A percentile compares a stretch with the other conserved stretches of the same genome.
These are phyloP conservation scores for Coemansia umbellata DNA, from an alignment of 192 early-diverging fungal species.

Conservation along the genomic window DNA sequence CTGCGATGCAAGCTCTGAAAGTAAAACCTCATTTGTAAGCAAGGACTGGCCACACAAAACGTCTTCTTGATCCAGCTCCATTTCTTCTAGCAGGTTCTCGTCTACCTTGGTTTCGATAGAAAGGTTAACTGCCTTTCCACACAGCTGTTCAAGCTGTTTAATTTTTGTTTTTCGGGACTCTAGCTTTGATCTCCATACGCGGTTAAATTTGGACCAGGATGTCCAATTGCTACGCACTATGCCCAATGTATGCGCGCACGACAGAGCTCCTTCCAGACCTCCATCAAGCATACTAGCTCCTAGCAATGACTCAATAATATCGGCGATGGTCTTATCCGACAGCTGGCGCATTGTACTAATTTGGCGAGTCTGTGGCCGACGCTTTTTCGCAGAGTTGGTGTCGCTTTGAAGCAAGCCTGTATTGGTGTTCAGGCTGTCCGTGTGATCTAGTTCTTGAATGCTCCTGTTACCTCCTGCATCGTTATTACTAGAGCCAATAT, in stretches of 20 bases:
- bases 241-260: constrained; percentile 54
- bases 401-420: neutral
- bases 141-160: constrained; percentile 10
- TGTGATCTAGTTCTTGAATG: neutral
- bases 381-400: no score
- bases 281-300: constrained; percentile 69
- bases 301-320: constrained; percentile 78
- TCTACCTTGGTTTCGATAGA: neutral
- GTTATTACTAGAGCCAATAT: neutral
- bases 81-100: constrained; percentile 20
- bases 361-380: neutral
- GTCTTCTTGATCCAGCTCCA: constrained; percentile 30
- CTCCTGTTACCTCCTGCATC: no score
- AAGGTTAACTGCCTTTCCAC: constrained; percentile 2
- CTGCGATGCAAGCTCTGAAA: neutral
- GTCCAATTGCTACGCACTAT: constrained; percentile 30
- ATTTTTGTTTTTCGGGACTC: constrained; percentile 11
- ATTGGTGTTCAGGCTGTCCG: neutral
- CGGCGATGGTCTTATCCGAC: constrained; percentile 83
- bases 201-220: constrained; percentile 26
- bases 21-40: neutral
- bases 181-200: constrained; percentile 15
- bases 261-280: constrained; percentile 52
- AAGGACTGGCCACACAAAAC: constrained; percentile 12
- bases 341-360: constrained; percentile 33